These are phyloP conservation scores for Lippia alba DNA, from an alignment of 305 asterid species.

Conservation along the genomic window DNA sequence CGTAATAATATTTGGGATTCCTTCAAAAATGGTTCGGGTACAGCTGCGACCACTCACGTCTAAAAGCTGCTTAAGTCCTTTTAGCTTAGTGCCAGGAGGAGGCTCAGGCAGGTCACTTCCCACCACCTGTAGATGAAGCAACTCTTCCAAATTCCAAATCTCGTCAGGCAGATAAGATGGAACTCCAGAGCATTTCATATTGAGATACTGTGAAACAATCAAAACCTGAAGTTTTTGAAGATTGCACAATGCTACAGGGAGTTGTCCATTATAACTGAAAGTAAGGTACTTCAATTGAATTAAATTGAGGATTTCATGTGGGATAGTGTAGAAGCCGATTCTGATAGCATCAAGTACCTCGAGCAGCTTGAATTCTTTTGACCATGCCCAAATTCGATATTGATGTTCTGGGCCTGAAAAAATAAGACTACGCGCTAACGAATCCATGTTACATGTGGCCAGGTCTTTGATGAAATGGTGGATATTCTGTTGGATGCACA, in stretches of 20 bases:
- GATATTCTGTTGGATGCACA: no score
- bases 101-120: not conserved
- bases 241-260: no score
- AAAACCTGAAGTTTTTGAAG: not conserved
- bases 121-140: not conserved
- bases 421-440: not conserved
- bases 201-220: not conserved
- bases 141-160: no score
- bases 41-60: conserved; percentile 14
- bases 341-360: not conserved
- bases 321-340: no score
- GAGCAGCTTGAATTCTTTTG: conserved; percentile 17
- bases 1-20: not conserved
- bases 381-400: not conserved
- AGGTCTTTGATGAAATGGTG: no score
- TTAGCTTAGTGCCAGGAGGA: not conserved
- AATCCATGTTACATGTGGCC: not conserved
- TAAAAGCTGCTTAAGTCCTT: conserved; percentile 16
- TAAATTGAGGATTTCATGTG: no score
- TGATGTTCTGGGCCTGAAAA: conserved; percentile 20
- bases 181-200: not conserved
- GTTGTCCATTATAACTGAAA: no score
- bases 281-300: no score
- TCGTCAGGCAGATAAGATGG: not conserved
- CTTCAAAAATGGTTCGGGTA: not conserved